Evolutionary conservation across 139 green algal genomes (phyloP).

Genomic region (Pleodorina starrii): DNA sequence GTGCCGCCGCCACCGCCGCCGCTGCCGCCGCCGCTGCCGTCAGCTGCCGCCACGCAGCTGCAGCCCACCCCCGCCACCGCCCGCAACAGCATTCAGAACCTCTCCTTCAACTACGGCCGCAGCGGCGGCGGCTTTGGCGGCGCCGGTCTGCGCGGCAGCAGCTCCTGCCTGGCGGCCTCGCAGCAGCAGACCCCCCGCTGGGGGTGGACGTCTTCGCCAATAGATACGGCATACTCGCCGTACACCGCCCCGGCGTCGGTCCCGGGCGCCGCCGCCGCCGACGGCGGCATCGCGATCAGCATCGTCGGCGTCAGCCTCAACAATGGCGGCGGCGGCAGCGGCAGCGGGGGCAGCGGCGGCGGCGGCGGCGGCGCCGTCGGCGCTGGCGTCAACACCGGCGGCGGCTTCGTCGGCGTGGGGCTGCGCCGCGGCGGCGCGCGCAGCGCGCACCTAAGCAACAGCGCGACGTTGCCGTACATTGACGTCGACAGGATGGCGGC

Average conservation of each 20-base stretch:
- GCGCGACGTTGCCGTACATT: not conserved
- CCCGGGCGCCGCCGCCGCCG: not conserved
- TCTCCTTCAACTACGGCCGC: not conserved
- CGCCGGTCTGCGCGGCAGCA: not conserved
- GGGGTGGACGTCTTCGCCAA: not conserved
- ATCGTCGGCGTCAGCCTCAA: conserved; percentile 4
- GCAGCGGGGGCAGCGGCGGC: not conserved
- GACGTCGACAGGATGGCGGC: not conserved
- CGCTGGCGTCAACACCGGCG: not conserved
- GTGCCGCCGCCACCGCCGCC: not conserved
- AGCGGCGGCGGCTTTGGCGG: not conserved
- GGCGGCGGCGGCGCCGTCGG: not conserved
- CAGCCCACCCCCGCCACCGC: not conserved
- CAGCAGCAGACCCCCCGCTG: conserved; percentile 2
- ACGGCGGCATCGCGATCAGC: not conserved
- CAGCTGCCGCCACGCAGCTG: not conserved
- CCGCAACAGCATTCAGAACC: not conserved
- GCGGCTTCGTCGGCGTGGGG: not conserved
- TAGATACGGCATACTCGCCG: not conserved
- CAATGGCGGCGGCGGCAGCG: not conserved
- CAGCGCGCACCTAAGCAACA: not conserved
- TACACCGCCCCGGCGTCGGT: not conserved
- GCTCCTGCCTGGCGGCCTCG: not conserved
- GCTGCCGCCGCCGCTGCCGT: not conserved
- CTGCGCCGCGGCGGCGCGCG: conserved; percentile 2